Percentiles rank a stretch among this genome's conserved stretches.
These are phyloP conservation scores for Selenicereus undatus DNA, from an alignment of 148 eudicot species.

Conservation along the genomic window DNA sequence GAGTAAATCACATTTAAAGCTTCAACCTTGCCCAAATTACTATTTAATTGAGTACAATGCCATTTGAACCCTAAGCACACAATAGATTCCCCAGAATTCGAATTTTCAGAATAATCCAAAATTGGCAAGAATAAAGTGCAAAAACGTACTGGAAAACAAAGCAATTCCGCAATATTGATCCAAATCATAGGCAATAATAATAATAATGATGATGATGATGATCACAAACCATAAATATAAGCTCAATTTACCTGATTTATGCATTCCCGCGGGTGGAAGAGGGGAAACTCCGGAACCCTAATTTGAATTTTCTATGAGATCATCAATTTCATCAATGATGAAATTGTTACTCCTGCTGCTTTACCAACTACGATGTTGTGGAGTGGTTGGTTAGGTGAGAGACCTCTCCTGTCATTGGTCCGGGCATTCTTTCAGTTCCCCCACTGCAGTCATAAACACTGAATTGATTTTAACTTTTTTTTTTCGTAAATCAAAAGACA, in stretches of 20 bases:
- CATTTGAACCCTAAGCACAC: not conserved
- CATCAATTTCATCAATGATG: not conserved
- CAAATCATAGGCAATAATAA: no score
- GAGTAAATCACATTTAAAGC: not conserved
- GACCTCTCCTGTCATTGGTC: not conserved
- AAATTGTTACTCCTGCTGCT: not conserved
- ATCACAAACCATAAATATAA: no score
- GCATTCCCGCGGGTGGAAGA: not conserved
- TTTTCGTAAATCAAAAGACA: no score
- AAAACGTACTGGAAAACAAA: not conserved
- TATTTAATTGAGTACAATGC: not conserved
- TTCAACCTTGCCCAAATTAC: not conserved
- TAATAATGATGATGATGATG: not conserved
- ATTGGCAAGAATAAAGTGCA: not conserved
- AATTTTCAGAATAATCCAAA: not conserved
- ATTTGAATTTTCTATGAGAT: not conserved
- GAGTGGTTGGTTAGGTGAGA: not conserved
- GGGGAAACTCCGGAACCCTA: not conserved
- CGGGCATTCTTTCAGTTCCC: no score
- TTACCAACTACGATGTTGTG: not conserved
- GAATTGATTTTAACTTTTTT: no score
- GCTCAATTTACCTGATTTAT: conserved; percentile 4
- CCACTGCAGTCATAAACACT: no score
- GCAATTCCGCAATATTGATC: not conserved
- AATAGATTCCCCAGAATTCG: not conserved